Evolutionary conservation across 2,329 filamentous ascomycete species (phyloP), one percentile per base, ranked within the genome.

Genomic region (Phyllosticta citrichinensis): DNA sequence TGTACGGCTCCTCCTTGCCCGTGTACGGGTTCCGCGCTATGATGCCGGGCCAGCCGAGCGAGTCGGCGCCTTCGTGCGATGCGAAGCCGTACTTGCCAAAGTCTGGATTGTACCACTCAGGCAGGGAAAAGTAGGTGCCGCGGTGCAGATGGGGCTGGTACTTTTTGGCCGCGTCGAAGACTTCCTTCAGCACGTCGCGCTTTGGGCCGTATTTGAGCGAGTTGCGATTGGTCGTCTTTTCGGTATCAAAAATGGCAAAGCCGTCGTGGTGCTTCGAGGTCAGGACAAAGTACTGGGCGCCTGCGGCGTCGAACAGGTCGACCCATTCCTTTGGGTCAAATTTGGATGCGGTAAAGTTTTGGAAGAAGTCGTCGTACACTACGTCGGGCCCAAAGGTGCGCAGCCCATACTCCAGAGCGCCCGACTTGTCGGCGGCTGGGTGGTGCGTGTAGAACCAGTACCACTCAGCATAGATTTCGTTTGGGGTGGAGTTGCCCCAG

Each of bases 301-400:
- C 80, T 1, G 80, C 74, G 40, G 80, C 79, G 2, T 77, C 76
- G 60, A 82, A 78, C 0, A 82, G 73, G 64, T 82, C 79, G 1
- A 82, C 78, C 79, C 80, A 82, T 40, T 75, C 78, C 59, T 80
- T 81, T 0, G 82, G 75, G 63, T 82, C 73, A 64, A 74, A 84
- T 1, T 67, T 67, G 0, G 73, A 71, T 0, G 79, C 80, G 0
- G 80, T 83, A 69, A 83, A 84, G 62, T 80, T 74, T 2, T 71
- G 68, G 65, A 84, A 79, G 58, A 80, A 80, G 66, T 84, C 81
- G 63, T 85, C 82, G 65, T 85, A 84, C 12, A 75, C 75, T 65
- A 79, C 74, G 27, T 81, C 66, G 0, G 75, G 74, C 0, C 82
- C 81, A 63, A 80, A 83, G 0, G 75, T 81, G 12, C 74, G 69